Evolutionary conservation across 1,284 basidiomycete species (phyloP), one percentile per base, ranked within the genome.

Genomic region (Rhodotorula sp.): DNA sequence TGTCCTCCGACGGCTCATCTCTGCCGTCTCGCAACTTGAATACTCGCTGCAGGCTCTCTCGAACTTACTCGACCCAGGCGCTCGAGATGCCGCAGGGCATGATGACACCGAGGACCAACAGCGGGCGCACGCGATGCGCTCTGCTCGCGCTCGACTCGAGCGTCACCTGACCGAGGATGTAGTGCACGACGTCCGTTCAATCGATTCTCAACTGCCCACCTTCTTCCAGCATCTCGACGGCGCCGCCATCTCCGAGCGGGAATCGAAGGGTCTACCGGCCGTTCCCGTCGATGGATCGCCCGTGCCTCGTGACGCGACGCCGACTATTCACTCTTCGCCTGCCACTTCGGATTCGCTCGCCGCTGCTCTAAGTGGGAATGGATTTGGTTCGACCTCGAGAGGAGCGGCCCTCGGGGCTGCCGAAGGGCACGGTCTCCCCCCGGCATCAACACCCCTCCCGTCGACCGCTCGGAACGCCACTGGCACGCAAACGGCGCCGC

Each of bases 181-280:
- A 1, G 50, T 77, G 31, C 66, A 68, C 10, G 90, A 92, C 77
- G 89, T 90, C 1, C 85, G 87, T 64, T 91, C 93, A 71, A 84
- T 93, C 16, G 88, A 90, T 73, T 85, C 87, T 54, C 89, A 89
- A 0, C 86, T 93, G 8, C 81, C 86, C 54, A 84, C 86, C 0
- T 93, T 93, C 77, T 87, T 91, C 16, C 80, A 84, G 12, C 90
- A 92, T 77, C 87, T 89, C 26, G 87, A 90, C 77, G 84, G 86
- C 57, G 83, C 70, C 47, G 31, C 70, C n/a, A 59, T 61, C 23
- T 31, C 64, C 3, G 50, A 52, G 12, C 50, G 50, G 21, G 21
- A 21, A 23, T n/a, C 2, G 21, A 52, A n/a, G 21, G 50, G 50
- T 21, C 21, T 52, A n/a, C 50, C 50, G 8, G 38, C 49, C 57